Evolutionary conservation across 2,329 filamentous ascomycete genomes (phyloP).

Genomic region (Hypoxylon sp.): DNA sequence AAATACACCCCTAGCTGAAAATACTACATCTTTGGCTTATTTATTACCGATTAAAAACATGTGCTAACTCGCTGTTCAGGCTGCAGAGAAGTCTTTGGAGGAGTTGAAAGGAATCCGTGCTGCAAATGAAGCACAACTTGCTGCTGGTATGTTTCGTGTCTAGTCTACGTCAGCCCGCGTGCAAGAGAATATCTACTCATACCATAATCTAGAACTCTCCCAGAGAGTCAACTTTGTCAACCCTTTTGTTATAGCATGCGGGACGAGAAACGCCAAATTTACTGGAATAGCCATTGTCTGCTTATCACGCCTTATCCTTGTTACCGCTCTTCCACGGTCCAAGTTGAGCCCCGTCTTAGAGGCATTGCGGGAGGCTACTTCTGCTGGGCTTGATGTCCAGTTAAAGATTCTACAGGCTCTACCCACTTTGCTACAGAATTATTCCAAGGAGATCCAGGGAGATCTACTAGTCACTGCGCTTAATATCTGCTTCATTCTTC

Average conservation of each 20-base stretch:
- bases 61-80: constrained; percentile 64
- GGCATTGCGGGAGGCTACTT: constrained; percentile 87
- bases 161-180: constrained; percentile 5
- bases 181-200: constrained; percentile 28
- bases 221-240: constrained; percentile 88
- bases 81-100: constrained; percentile 92
- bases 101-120: constrained; percentile 84
- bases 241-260: constrained; percentile 93
- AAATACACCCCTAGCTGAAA: background rate
- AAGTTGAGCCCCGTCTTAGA: constrained; percentile 89
- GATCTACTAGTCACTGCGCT: constrained; percentile 85
- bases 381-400: constrained; percentile 87
- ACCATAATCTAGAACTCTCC: constrained; percentile 77
- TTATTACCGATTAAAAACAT: constrained; percentile 3
- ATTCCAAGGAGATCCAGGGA: constrained; percentile 83
- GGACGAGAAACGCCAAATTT: constrained; percentile 90
- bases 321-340: constrained; percentile 81
- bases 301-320: constrained; percentile 88
- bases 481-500: constrained; percentile 92
- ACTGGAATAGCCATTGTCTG: constrained; percentile 89
- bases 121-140: constrained; percentile 82
- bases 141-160: constrained; percentile 69
- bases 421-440: constrained; percentile 91
- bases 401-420: constrained; percentile 95
- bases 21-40: background rate